phyloP scores from a whole-genome alignment of 441 rosid species.

The Populus hybrid region DNA sequence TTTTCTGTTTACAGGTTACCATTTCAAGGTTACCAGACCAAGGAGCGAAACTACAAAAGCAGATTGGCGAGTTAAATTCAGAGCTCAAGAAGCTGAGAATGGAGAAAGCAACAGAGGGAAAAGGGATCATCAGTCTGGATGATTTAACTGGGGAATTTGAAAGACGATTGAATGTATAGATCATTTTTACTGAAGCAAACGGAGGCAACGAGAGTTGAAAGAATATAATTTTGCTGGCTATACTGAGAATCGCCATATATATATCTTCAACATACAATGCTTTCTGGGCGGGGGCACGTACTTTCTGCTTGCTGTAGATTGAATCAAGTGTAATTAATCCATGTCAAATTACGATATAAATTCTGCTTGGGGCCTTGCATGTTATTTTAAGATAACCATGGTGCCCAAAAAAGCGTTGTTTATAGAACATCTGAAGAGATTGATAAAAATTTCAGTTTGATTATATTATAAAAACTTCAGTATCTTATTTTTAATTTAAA shows the following conservation, averaged over 20 bases:
- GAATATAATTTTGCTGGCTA: not conserved
- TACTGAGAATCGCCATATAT: not conserved
- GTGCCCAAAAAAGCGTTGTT: not conserved
- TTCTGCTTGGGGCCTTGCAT: not conserved
- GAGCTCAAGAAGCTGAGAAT: constrained; percentile 51
- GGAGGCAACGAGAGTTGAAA: not conserved
- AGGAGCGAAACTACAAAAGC: too few species aligned
- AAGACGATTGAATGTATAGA: constrained; percentile 49
- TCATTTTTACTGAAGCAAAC: too few species aligned
- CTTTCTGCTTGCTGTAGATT: not conserved
- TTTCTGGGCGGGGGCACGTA: not conserved
- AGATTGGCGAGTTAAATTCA: constrained; percentile 24
- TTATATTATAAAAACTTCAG: too few species aligned
- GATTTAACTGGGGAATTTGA: constrained; percentile 53
- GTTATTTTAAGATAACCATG: not conserved
- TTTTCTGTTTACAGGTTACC: constrained; percentile 39
- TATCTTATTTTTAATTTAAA: too few species aligned
- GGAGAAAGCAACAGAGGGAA: constrained; percentile 28
- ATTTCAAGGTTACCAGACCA: constrained; percentile 16
- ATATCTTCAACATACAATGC: not conserved
- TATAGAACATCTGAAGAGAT: too few species aligned
- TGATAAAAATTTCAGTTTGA: too few species aligned
- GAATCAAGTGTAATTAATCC: not conserved
- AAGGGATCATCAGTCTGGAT: constrained; percentile 55
- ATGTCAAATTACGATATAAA: not conserved